Evolutionary conservation across 352 stramenopile genomes (phyloP).

Genomic region (Pythium coloratum): DNA sequence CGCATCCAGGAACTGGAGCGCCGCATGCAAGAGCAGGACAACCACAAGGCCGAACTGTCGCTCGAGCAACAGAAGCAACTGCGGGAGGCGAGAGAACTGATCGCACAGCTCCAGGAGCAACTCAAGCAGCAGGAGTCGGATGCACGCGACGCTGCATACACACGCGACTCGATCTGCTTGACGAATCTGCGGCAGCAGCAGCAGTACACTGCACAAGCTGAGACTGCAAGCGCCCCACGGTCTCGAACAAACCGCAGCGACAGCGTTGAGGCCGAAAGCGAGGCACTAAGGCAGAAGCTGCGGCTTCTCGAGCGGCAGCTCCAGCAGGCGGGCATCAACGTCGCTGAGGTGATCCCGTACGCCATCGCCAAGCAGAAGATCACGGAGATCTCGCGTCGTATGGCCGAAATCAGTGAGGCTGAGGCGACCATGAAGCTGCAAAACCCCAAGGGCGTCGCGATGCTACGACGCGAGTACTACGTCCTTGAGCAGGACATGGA

Average conservation of each 20-base stretch:
- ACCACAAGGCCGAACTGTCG: conserved; percentile 55
- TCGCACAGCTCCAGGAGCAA: conserved; percentile 53
- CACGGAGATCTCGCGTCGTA: conserved; percentile 67
- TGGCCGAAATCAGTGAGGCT: conserved; percentile 82
- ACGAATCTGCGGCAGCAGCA: conserved; percentile 36
- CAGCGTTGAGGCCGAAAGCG: conserved; percentile 45
- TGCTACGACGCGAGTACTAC: conserved; percentile 79
- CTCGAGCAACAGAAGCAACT: conserved; percentile 60
- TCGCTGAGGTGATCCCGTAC: conserved; percentile 90
- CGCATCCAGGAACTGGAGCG: conserved; percentile 61
- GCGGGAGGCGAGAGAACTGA: conserved; percentile 53
- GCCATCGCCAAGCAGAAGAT: conserved; percentile 78
- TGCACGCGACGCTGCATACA: conserved; percentile 44
- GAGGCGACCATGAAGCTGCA: conserved; percentile 47
- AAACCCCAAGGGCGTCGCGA: conserved; percentile 10
- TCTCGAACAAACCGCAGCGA: conserved; percentile 6
- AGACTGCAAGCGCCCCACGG: background rate
- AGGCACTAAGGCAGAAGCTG: conserved; percentile 60
- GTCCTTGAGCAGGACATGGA: conserved; percentile 91
- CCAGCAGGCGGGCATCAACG: conserved; percentile 71
- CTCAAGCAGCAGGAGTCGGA: conserved; percentile 59
- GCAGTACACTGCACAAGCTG: background rate
- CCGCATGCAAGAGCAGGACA: conserved; percentile 56
- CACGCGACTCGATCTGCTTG: conserved; percentile 62
- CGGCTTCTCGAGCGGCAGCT: conserved; percentile 76